Base-by-base conservation (phyloP, 441 rosid genomes). In the Aleurites moluccanus region DNA sequence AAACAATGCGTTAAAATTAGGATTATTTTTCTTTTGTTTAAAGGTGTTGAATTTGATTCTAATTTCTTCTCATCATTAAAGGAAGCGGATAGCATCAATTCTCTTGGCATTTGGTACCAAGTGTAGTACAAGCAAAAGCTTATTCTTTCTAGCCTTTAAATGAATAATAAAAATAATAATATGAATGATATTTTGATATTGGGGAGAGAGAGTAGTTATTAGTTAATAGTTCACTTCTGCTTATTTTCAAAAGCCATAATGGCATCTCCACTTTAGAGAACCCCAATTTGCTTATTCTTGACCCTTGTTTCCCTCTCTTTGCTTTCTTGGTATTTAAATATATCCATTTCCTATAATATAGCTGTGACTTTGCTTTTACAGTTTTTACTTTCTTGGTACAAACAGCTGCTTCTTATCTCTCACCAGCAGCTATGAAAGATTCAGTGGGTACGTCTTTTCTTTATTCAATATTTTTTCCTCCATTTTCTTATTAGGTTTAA, bases 191-290 rank as follows among this genome's bases (percentile, higher is more conserved):
- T 21, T 15, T 21, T 10, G 20, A 30, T 30, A n/a, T n/a, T n/a
- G n/a, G n/a, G n/a, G n/a, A n/a, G n/a, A n/a, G n/a, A n/a, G n/a
- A n/a, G n/a, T n/a, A n/a, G n/a, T n/a, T n/a, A n/a, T n/a, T n/a
- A n/a, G n/a, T n/a, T n/a, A n/a, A n/a, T n/a, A n/a, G n/a, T 18
- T 67, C 57, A 21, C 60, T 56, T 56, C 56, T 61, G 68, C 40
- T 78, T 33, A 38, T 70, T 55, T 38, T 70, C 72, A 35, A 77
- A 50, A 33, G 52, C 44, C 69, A 79, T 81, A 16, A 78, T 79
- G 70, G 73, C 73, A 57, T 73, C 80, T 73, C 85, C 85, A 81
- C 79, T 74, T 72, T 55, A 67, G 6, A 45, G 73, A 75, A 56
- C 33, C 62, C n/a, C 20, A 69, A 71, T 47, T 64, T 53, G 74